phyloP scores from a whole-genome alignment of 1,139 yeast genomes.

The Taphrina populina region DNA sequence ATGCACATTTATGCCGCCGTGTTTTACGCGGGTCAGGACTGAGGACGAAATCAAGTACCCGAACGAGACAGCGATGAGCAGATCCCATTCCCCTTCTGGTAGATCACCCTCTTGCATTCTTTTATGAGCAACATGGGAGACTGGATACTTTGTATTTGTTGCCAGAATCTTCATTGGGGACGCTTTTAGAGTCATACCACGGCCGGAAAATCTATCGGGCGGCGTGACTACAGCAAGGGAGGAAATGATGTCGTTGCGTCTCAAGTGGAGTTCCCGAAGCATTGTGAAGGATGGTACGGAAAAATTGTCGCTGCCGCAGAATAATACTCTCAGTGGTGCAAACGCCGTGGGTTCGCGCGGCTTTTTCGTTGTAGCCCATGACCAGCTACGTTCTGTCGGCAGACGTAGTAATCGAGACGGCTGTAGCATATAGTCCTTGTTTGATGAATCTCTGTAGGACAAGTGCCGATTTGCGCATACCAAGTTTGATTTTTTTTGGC shows the following conservation, averaged over 20 bases:
- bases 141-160: not conserved
- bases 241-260: slow-evolving; percentile 46
- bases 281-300: slow-evolving; percentile 59
- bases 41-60: slow-evolving; percentile 72
- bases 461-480: too few species aligned
- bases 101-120: slow-evolving; percentile 10
- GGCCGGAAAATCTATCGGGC: slow-evolving; percentile 68
- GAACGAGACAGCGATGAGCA: slow-evolving; percentile 85
- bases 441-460: not conserved
- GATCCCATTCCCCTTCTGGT: slow-evolving; percentile 48
- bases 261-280: slow-evolving; percentile 48
- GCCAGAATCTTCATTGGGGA: slow-evolving; percentile 21
- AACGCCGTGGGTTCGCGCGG: slow-evolving; percentile 7
- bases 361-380: slow-evolving; percentile 30
- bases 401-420: slow-evolving; percentile 3
- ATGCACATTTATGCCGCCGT: slow-evolving; percentile 84
- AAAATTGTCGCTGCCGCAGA: slow-evolving; percentile 80
- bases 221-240: slow-evolving; percentile 65
- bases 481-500: too few species aligned
- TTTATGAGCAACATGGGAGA: slow-evolving; percentile 1
- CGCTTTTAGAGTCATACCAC: slow-evolving; percentile 49
- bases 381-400: slow-evolving; percentile 28
- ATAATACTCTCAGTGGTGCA: slow-evolving; percentile 52
- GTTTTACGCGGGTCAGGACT: slow-evolving; percentile 53
- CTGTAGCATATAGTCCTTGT: not conserved